Evolutionary conservation across 2,329 filamentous ascomycete species (phyloP).

Genomic region (Colletotrichum sp.): DNA sequence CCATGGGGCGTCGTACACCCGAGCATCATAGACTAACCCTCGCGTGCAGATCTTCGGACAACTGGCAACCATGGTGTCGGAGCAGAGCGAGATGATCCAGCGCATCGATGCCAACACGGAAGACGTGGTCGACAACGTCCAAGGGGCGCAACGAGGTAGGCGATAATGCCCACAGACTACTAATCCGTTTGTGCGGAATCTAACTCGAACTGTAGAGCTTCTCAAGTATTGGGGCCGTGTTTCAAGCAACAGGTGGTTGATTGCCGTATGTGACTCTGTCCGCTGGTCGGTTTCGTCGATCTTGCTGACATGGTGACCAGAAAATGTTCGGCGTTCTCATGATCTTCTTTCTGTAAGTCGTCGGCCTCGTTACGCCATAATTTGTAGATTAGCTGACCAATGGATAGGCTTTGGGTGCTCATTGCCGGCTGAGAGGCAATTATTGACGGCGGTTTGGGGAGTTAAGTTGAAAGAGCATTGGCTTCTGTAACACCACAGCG

Average conservation of each 20-base stretch:
- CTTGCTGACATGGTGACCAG: not conserved
- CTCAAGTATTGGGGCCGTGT: slow-evolving; percentile 97
- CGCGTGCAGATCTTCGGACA: slow-evolving; percentile 78
- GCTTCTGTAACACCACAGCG: slow-evolving; percentile 18
- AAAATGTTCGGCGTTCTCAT: slow-evolving; percentile 87
- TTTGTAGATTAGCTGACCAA: not conserved
- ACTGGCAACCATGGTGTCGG: slow-evolving; percentile 93
- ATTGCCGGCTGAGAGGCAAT: slow-evolving; percentile 54
- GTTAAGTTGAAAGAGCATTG: not conserved
- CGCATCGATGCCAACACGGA: slow-evolving; percentile 97
- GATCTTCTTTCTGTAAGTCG: slow-evolving; percentile 79
- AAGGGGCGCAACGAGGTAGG: slow-evolving; percentile 78
- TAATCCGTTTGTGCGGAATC: not conserved
- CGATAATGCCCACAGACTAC: not conserved
- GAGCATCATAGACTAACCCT: slow-evolving; percentile 31
- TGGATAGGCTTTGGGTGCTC: slow-evolving; percentile 67
- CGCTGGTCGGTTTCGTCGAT: not conserved
- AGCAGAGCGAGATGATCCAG: slow-evolving; percentile 98
- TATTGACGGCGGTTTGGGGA: not conserved
- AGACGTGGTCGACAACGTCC: slow-evolving; percentile 97
- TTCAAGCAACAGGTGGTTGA: slow-evolving; percentile 92
- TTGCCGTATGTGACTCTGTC: slow-evolving; percentile 54
- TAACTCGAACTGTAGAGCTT: slow-evolving; percentile 59
- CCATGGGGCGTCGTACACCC: not conserved
- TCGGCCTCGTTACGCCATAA: slow-evolving; percentile 13